Conservation (phyloP, 306 rosid genomes). For the Oxytropis ochrocephala region DNA sequence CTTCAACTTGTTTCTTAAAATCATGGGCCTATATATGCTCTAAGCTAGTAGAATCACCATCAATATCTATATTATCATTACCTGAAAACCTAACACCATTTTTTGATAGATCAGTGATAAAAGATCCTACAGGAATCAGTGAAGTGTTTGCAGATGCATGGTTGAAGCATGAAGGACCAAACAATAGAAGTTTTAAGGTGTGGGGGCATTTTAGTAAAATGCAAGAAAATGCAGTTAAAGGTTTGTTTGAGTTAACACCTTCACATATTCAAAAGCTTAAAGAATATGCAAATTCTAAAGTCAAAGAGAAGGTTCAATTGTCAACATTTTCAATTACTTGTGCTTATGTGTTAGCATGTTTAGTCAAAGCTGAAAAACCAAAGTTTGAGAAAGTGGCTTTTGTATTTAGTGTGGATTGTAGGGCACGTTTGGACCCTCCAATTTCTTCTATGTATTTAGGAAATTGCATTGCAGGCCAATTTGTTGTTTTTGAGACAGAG, state of each 20-base stretch:
- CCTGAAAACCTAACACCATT: too few species aligned
- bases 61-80: too few species aligned
- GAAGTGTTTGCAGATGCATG: neutral
- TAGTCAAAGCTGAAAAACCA: constrained; percentile 19
- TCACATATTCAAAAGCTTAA: neutral
- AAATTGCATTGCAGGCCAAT: constrained; percentile 21
- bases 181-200: constrained; percentile 10
- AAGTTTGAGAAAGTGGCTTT: neutral
- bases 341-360: constrained; percentile 29
- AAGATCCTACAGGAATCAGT: neutral
- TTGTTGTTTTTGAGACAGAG: neutral
- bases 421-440: constrained; percentile 30
- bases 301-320: neutral
- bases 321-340: constrained; percentile 25
- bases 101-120: too few species aligned
- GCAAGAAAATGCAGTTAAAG: neutral
- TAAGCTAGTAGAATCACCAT: too few species aligned
- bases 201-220: neutral
- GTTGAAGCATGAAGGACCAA: neutral
- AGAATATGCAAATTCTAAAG: neutral
- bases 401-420: too few species aligned
- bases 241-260: constrained; percentile 8
- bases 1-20: too few species aligned
- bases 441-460: constrained; percentile 34
- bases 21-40: too few species aligned